Conservation (phyloP, 306 rosid genomes). For the Potentilla sterilis region DNA sequence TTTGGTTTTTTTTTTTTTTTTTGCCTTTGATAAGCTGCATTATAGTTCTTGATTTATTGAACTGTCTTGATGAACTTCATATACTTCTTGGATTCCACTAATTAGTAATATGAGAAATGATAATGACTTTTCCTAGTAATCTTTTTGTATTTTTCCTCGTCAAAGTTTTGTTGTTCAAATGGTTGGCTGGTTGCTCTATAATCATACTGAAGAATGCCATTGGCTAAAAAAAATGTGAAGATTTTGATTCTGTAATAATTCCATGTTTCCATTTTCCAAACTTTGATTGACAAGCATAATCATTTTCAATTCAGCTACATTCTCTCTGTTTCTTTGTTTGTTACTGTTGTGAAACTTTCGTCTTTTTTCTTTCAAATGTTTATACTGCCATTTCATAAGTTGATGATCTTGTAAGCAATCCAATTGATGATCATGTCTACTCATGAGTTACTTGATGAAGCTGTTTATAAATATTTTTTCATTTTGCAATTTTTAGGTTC, state of each 20-base stretch:
- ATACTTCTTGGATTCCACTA: not conserved
- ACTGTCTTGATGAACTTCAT: not conserved
- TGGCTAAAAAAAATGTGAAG: not conserved
- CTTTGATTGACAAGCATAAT: not conserved
- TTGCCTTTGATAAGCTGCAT: slow-evolving; percentile 2
- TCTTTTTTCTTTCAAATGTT: slow-evolving; percentile 4
- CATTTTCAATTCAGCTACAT: not conserved
- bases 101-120: not conserved
- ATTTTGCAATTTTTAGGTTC: slow-evolving; percentile 31
- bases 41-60: slow-evolving; percentile 15
- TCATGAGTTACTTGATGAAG: not conserved
- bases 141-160: not conserved
- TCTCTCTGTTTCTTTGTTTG: not conserved
- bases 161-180: not conserved
- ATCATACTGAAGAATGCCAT: not conserved
- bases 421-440: slow-evolving; percentile 3
- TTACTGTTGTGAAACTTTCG: not conserved
- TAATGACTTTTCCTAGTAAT: not conserved
- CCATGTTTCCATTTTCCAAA: not conserved
- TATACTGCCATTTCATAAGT: not conserved
- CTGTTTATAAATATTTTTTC: not conserved
- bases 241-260: not conserved
- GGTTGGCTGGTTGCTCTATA: not conserved
- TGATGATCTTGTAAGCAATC: not conserved
- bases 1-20: not conserved